A percentile compares a stretch with the other conserved stretches of the same genome.
Evolutionary conservation across 2,329 filamentous ascomycete species (phyloP).

Genomic region (Colletotrichum spaethianum): DNA sequence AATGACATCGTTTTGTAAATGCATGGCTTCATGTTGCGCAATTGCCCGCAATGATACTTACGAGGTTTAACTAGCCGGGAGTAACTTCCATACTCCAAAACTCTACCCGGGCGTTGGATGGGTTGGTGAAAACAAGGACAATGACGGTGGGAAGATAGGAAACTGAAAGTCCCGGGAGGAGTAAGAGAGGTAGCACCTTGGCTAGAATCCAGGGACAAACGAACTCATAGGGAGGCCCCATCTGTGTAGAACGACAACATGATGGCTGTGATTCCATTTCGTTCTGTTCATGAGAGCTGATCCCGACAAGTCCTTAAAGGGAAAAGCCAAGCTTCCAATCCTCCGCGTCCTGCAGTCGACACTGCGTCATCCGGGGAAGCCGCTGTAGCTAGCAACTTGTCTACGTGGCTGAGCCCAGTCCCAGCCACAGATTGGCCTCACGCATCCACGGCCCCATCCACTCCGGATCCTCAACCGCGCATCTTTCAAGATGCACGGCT

Average conservation of each 20-base stretch:
- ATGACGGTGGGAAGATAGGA: background rate
- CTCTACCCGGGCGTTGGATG: background rate
- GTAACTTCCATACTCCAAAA: background rate
- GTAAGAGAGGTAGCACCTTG: background rate
- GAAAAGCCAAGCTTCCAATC: background rate
- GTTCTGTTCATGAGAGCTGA: background rate
- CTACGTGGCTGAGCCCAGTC: constrained; percentile 14
- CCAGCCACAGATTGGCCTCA: constrained; percentile 22
- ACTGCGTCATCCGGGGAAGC: constrained; percentile 34
- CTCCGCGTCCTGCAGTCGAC: background rate
- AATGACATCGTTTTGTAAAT: background rate
- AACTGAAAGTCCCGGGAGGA: background rate
- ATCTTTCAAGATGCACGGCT: background rate
- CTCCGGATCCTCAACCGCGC: background rate
- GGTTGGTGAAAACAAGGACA: background rate
- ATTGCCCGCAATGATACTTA: background rate
- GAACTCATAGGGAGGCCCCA: background rate
- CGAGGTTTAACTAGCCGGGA: background rate
- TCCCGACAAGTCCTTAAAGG: background rate
- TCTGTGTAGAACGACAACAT: background rate
- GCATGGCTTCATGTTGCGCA: background rate
- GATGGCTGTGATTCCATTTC: background rate
- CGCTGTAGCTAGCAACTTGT: constrained; percentile 12
- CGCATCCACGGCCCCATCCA: background rate
- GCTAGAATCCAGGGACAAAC: background rate